Evolutionary conservation across 805 yeast species (phyloP).

Genomic region (Candida sanyiensis): DNA sequence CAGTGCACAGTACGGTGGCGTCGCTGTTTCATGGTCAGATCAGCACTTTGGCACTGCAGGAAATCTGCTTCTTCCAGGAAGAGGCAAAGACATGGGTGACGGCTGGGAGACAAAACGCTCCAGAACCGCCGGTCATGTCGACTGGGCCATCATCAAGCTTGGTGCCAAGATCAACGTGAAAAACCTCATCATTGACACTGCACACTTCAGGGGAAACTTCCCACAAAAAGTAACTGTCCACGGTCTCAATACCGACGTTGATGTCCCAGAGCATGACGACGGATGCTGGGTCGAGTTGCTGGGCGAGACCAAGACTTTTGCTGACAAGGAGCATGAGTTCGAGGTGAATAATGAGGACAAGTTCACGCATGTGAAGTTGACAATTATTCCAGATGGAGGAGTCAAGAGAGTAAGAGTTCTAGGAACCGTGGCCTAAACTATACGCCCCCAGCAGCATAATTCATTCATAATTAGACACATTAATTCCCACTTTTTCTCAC

Average conservation of each 20-base stretch:
- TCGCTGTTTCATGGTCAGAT: slow-evolving; percentile 75
- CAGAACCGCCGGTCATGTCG: slow-evolving; percentile 75
- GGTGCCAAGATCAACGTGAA: slow-evolving; percentile 59
- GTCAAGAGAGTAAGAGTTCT: slow-evolving; percentile 83
- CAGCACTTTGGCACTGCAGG: slow-evolving; percentile 94
- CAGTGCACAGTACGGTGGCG: slow-evolving; percentile 81
- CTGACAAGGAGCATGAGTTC: slow-evolving; percentile 74
- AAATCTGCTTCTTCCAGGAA: slow-evolving; percentile 84
- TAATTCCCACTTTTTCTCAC: background rate
- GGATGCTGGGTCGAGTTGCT: slow-evolving; percentile 61
- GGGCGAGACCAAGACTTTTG: slow-evolving; percentile 65
- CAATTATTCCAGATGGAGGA: slow-evolving; percentile 96
- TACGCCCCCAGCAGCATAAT: background rate
- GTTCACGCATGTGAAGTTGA: slow-evolving; percentile 67
- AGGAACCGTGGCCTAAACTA: slow-evolving; percentile 38
- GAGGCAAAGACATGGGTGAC: slow-evolving; percentile 95
- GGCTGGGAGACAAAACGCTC: slow-evolving; percentile 98
- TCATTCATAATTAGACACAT: slow-evolving; percentile 1
- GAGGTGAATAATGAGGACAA: slow-evolving; percentile 26
- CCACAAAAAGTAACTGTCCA: slow-evolving; percentile 77
- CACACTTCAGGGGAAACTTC: slow-evolving; percentile 90
- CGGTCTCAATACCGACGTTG: slow-evolving; percentile 39
- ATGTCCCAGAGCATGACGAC: slow-evolving; percentile 37
- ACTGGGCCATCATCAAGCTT: slow-evolving; percentile 83
- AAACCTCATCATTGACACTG: slow-evolving; percentile 76